Base-by-base conservation (phyloP, 2,329 filamentous ascomycete species). In the Epichloe uncinata region DNA sequence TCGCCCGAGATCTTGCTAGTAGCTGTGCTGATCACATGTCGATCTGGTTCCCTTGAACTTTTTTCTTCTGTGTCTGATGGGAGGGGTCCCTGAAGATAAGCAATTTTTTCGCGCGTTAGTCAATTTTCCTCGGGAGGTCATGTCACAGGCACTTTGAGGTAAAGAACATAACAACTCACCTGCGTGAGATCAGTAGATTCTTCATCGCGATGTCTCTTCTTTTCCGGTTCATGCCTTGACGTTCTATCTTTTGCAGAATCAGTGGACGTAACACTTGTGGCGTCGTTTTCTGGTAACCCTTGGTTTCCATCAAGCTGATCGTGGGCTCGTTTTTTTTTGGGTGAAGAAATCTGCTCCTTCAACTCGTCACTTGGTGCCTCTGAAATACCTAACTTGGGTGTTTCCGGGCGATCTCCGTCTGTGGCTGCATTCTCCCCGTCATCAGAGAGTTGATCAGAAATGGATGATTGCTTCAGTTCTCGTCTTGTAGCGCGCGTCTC, bases 321-420 rank as follows among this genome's bases (percentile, higher is more conserved):
- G 55, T 78, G 75, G 30, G 71, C 74, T 55, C 80, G 73, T 69
- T 83, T 84, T 71, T 83, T 84, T 69, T 82, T 83, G 33, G 80
- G 80, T 12, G 78, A 82, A 18, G 72, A 68, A 42, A 79, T 60
- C 51, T 73, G 68, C 45, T 80, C 74, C 59, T 67, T 73, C 50
- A 61, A 50, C 40, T 67, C 63, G 48, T 73, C 65, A 46, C 63
- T 62, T 35, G 63, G 59, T n/a, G 57, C 55, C 51, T 64, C 59
- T 18, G 60, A 53, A 53, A 61, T 57, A 48, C 66, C 62, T 44
- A 61, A 60, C 38, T 69, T 66, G 20, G 67, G 68, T 2, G 68
- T 66, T 51, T 58, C 55, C 18, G 61, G 56, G 34, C 60, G 58
- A 6, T 54, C 63, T 54, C 54, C 60, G 54, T 50, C 52, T 11